Evolutionary conservation across 108 stramenopile species (phyloP), one percentile per base, ranked within the genome.

Genomic region (Cyclotella choctawhatcheeana): DNA sequence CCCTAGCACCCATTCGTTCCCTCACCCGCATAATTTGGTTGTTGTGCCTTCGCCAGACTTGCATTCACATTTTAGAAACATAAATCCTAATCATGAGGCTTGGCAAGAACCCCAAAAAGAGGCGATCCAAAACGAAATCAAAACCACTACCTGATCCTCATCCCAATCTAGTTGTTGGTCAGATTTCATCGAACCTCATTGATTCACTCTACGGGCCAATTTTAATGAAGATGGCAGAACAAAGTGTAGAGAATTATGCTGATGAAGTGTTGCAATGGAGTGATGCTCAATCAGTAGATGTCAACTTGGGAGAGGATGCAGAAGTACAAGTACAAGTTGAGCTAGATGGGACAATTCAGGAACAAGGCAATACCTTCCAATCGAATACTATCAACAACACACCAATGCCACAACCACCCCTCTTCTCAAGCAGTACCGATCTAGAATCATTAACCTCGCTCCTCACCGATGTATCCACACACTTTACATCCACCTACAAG

Each of bases 111-210:
- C 66, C 35, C n/a, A 22, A 34, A 32, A 50, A 67, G 31, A 3
- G 25, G 1, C 35, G 18, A 24, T 4, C 45, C 30, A 67, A 33
- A 21, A 12, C 34, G 33, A 32, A 33, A 14, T 37, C 17, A 35
- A 45, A 5, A 21, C 18, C 16, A 18, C n/a, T 33, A 56, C 13
- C 27, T 14, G n/a, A 48, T 34, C 61, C 86, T 67, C 83, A 85
- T 10, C 70, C 82, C 5, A 81, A 64, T 4, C 66, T 82, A 43
- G 72, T 89, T 3, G 88, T 87, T 2, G 90, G 90, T 22, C 78
- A 86, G 53, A 33, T 95, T 10, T 90, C 89, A n/a, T 63, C 89
- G 13, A 86, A 92, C 62, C 54, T 89, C 20, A 81, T 95, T 44
- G 67, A 83, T 8, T 71, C 78, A 18, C 77, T 85, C 2, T 87